Base-by-base conservation (phyloP, 495 filamentous ascomycete species). In the Penicillium turbatum region DNA sequence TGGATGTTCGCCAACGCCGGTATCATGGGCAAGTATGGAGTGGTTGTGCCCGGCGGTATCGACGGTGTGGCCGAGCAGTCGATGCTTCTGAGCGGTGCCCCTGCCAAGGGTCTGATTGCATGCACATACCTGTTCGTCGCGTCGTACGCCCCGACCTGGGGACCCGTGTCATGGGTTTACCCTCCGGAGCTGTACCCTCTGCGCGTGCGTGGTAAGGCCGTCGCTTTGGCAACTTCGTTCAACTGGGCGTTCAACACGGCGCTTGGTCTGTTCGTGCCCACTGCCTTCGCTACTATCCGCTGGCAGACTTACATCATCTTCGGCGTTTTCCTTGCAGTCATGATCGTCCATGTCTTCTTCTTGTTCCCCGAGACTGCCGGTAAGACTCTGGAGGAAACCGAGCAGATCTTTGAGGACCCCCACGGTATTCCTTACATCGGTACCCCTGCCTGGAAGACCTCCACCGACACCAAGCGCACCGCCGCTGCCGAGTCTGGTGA, bases 221-320 rank as follows among this genome's bases (percentile, higher is more conserved):
- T 89, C 6, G 82, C 86, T 6, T 70, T 90, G 16, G 71, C 80
- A 16, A 88, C 86, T 0, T 81, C 86, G 4, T 75, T 76, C 6
- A 90, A 88, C 72, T 91, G 87, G 87, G 76, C 80, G 6, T 89
- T 86, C 72, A 90, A 90, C 77, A 88, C 84, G 60, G 86, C 86
- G 0, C 80, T 91, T 17, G 82, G 84, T 15, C 86, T 86, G 64
- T 90, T 91, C 57, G 81, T 85, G 3, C 87, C 87, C 1, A 76
- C 82, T 0, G 80, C 85, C 0, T 90, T 91, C 53, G 79, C 67
- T 41, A 86, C 76, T 44, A 89, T 91, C 56, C 73, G 75, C 50
- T 91, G 86, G 86, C 74, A 81, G 67, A 82, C 80, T 0, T 92
- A 91, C 61, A 77, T 89, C 46, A 68, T 91, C 34, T 92, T 92